Evolutionary conservation across 345 rosid genomes (phyloP), one percentile per base, ranked within the genome.

Genomic region (Eucalyptus virginea): DNA sequence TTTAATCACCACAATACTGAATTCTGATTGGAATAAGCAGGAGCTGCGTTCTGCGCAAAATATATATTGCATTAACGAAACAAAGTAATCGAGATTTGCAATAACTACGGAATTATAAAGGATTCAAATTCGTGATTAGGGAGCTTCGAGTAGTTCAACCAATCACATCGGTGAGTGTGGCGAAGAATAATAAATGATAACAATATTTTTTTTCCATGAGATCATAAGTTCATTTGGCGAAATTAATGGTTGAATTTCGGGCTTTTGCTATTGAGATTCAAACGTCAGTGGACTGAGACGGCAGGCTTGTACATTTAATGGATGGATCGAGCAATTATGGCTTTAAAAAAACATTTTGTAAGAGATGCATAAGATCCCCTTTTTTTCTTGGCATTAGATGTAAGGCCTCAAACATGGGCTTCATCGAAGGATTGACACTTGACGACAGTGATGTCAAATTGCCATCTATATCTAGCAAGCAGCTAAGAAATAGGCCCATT

Each of bases 41-140:
- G 28, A 72, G 28, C 0, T 32, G 4, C 0, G 3, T 24, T 5
- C 3, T 24, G 3, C 15, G 9, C 4, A 10, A 37, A 37, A 19
- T 21, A 19, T 42, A 19, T 10, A 26, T 21, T 72, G 5, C 15
- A 19, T 42, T 11, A 9, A 37, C 8, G 4, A 37, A 7, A 19
- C 15, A 72, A 72, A 72, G 1, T 8, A 3, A 72, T 72, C 14
- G 3, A 72, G 45, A 72, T 37, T 72, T 19, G 28, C 45, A 37
- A 10, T n/a, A 17, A 12, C 32, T 28, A 60, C 28, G 32, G 42
- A 23, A 32, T 69, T 18, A 17, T 12, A 6, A 37, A 11, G 9
- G 9, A 34, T 72, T 34, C 45, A 37, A 18, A 37, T 72, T 72
- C 45, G 15, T 21, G 7, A 34, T 24, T 9, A 69, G 45, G 81